Conservation (phyloP, 2,329 filamentous ascomycete genomes). For the Ascochyta fabae region DNA sequence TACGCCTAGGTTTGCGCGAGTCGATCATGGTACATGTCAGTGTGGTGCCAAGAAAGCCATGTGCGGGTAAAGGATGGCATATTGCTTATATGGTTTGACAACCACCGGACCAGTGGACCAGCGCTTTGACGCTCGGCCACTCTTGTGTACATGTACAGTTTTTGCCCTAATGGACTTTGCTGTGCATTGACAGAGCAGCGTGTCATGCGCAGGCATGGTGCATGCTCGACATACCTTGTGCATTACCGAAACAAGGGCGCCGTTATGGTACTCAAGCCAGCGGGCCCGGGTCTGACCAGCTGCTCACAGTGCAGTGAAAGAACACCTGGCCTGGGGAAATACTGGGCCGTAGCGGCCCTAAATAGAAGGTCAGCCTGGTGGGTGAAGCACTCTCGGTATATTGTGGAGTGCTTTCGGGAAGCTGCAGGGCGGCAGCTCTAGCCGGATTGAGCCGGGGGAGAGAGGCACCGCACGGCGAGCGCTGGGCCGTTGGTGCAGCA, state of each 20-base stretch:
- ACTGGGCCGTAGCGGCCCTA: constrained; percentile 1
- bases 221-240: constrained; percentile 6
- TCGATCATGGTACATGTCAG: too few species aligned
- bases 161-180: not conserved
- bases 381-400: constrained; percentile 21
- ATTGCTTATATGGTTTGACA: not conserved
- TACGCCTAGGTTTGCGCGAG: too few species aligned
- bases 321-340: constrained; percentile 39
- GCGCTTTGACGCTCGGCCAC: not conserved
- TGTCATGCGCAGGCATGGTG: not conserved
- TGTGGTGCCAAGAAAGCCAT: too few species aligned
- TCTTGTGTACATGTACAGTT: not conserved
- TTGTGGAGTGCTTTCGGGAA: constrained; percentile 31
- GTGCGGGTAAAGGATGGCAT: too few species aligned
- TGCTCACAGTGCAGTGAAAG: constrained; percentile 8
- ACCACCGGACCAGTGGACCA: too few species aligned
- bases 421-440: constrained; percentile 24
- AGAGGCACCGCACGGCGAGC: constrained; percentile 4
- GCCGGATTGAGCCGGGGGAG: constrained; percentile 13
- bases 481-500: not conserved
- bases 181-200: not conserved
- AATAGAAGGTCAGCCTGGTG: not conserved
- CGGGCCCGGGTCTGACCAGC: not conserved
- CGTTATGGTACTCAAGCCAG: not conserved
- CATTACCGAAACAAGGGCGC: constrained; percentile 14